Base-by-base conservation (phyloP, 805 yeast genomes). In the Zygoascus biomembranicola region DNA sequence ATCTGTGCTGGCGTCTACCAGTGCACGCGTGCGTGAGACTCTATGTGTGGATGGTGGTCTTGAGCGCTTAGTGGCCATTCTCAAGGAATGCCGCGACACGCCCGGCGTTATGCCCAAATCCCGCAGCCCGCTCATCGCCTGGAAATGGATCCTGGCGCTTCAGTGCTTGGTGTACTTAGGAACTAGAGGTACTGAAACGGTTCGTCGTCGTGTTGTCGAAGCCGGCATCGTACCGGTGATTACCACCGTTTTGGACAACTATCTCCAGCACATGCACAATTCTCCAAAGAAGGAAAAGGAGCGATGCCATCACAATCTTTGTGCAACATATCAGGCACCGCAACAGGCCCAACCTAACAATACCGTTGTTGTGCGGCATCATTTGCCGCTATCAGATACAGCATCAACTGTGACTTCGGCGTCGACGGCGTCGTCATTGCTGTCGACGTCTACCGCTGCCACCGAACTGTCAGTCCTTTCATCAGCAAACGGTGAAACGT, bases 81-180 rank as follows among this genome's bases (percentile, higher is more conserved):
- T 92, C 52, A 87, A 87, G 64, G 95, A 86, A 61, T 90, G 97
- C 64, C 81, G 79, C 57, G 32, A 44, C 13, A 26, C 14, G 13
- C 32, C 16, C 13, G 32, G 19, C 10, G 10, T 19, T 6, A 23
- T 9, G 14, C 4, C 31, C 47, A 26, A 20, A 13, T 4, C 32
- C 16, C 26, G 46, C 28, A n/a, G 43, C 32, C 51, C 82, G 26
- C 73, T 88, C 58, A 75, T 85, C n/a, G 90, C 95, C 0, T 92
- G 97, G 97, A 92, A 92, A 71, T 92, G 99, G 99, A 87, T 96
- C 5, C 72, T 92, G 52, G 87, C 97, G 0, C 82, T 94, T 64
- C 99, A 92, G 72, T 90, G 97, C 66, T 72, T 92, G 53, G 95
- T 92, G 1, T 77, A 89, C 53, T 82, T 92, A 18, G 97, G 97